These are phyloP conservation scores for Cladosporium sp. DNA, from an alignment of 2,329 filamentous ascomycete species.

Conservation along the genomic window DNA sequence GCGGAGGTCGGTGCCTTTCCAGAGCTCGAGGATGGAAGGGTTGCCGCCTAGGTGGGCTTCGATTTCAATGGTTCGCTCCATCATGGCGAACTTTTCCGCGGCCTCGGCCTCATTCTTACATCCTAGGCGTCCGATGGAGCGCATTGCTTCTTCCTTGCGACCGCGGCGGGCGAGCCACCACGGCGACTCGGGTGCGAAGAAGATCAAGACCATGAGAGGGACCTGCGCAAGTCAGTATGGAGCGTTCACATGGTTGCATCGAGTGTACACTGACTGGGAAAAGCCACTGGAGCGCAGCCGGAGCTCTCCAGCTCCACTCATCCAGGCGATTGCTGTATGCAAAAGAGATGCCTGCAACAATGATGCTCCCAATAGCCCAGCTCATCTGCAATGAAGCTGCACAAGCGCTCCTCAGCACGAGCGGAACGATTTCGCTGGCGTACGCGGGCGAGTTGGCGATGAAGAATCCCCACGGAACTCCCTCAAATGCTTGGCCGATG, in stretches of 20 bases:
- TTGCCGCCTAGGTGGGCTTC: slow-evolving; percentile 72
- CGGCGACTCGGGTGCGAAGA: slow-evolving; percentile 60
- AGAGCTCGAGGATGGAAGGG: slow-evolving; percentile 75
- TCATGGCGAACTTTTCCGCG: slow-evolving; percentile 85
- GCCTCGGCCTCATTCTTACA: slow-evolving; percentile 68
- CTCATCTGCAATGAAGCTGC: slow-evolving; percentile 74
- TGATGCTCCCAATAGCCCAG: slow-evolving; percentile 73
- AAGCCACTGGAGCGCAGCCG: slow-evolving; percentile 73
- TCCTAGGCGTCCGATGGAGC: slow-evolving; percentile 60
- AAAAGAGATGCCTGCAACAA: slow-evolving; percentile 68
- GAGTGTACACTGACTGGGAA: slow-evolving; percentile 54
- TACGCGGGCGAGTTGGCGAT: slow-evolving; percentile 59
- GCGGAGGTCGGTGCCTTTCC: slow-evolving; percentile 71
- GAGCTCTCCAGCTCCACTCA: slow-evolving; percentile 66
- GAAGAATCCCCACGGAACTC: slow-evolving; percentile 56
- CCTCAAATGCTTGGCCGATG: slow-evolving; percentile 52
- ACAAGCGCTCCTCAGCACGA: slow-evolving; percentile 65
- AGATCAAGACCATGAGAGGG: slow-evolving; percentile 62
- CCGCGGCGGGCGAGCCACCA: slow-evolving; percentile 69
- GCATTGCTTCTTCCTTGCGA: slow-evolving; percentile 61
- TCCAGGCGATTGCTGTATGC: slow-evolving; percentile 61
- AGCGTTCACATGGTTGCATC: slow-evolving; percentile 23
- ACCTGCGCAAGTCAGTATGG: neutral
- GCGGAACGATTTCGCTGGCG: slow-evolving; percentile 61
- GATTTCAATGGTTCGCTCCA: slow-evolving; percentile 80